Conservation (phyloP, 176 grass and related monocot genomes). For the Triticum turgidum region DNA sequence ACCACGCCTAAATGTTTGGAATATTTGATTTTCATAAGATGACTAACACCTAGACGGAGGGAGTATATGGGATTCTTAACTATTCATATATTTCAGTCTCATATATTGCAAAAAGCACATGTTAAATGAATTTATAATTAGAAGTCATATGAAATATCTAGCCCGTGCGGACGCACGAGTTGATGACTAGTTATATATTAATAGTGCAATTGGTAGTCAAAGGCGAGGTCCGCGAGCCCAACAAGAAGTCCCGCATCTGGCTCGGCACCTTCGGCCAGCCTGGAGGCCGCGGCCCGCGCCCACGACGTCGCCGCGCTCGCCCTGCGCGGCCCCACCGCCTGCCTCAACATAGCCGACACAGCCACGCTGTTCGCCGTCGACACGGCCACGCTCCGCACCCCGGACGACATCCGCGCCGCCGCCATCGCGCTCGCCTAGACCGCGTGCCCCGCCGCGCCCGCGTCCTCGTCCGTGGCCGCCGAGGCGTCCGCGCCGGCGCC, state of each 20-base stretch:
- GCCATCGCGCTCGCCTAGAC: conserved; percentile 68
- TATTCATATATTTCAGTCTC: no score
- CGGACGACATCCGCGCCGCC: conserved; percentile 70
- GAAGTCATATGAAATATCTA: no score
- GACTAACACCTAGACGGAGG: no score
- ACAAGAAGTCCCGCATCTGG: conserved; percentile 93
- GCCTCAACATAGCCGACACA: conserved; percentile 85
- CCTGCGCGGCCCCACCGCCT: conserved; percentile 44
- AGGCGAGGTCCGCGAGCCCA: conserved; percentile 73
- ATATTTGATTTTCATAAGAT: no score
- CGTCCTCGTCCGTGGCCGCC: background rate
- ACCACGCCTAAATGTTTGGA: no score
- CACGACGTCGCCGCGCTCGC: conserved; percentile 84
- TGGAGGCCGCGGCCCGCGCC: conserved; percentile 76
- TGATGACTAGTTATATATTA: no score
- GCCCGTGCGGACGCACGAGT: no score
- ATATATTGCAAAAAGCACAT: no score
- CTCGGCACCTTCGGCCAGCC: conserved; percentile 73
- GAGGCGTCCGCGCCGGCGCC: no score
- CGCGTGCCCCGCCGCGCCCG: conserved; percentile 13
- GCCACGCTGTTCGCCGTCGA: conserved; percentile 53
- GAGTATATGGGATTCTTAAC: no score
- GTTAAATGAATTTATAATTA: no score
- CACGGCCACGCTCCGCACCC: conserved; percentile 44
- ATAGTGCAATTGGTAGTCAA: no score